Conservation (phyloP, 2,329 filamentous ascomycete genomes). For the Stemphylium beticola region DNA sequence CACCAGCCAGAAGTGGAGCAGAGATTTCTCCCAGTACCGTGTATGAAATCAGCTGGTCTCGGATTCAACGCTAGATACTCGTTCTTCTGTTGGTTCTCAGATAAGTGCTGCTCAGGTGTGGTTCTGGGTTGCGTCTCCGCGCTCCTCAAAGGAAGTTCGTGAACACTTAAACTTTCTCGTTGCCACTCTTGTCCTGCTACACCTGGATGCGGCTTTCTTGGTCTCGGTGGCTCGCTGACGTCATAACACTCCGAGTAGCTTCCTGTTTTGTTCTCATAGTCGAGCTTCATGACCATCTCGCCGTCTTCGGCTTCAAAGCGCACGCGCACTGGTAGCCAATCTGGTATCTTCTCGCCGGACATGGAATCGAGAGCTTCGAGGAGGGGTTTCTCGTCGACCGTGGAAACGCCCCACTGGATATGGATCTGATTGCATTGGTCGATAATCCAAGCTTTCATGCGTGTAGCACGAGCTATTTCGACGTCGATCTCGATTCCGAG, state of each 20-base stretch:
- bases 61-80: constrained; percentile 3
- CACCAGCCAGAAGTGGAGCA: constrained; percentile 33
- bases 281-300: constrained; percentile 39
- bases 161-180: background rate
- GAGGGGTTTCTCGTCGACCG: constrained; percentile 26
- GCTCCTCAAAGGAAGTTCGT: constrained; percentile 6
- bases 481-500: background rate
- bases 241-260: constrained; percentile 13
- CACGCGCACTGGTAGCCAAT: constrained; percentile 37
- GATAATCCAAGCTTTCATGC: constrained; percentile 34
- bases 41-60: constrained; percentile 21
- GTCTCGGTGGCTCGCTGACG: constrained; percentile 13
- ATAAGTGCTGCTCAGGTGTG: background rate
- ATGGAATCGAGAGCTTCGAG: constrained; percentile 32
- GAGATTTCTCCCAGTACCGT: constrained; percentile 27
- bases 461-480: constrained; percentile 18
- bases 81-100: background rate
- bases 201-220: background rate
- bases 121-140: background rate
- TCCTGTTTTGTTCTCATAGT: constrained; percentile 27
- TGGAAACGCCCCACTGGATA: constrained; percentile 28
- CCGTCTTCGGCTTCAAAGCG: constrained; percentile 38
- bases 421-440: constrained; percentile 32
- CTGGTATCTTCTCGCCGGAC: constrained; percentile 34
- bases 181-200: constrained; percentile 9